A percentile compares a stretch with the other conserved stretches of the same genome.
These are phyloP conservation scores for Actinomortierella ambigua DNA, from an alignment of 371 early-diverging fungal genomes.

Conservation along the genomic window DNA sequence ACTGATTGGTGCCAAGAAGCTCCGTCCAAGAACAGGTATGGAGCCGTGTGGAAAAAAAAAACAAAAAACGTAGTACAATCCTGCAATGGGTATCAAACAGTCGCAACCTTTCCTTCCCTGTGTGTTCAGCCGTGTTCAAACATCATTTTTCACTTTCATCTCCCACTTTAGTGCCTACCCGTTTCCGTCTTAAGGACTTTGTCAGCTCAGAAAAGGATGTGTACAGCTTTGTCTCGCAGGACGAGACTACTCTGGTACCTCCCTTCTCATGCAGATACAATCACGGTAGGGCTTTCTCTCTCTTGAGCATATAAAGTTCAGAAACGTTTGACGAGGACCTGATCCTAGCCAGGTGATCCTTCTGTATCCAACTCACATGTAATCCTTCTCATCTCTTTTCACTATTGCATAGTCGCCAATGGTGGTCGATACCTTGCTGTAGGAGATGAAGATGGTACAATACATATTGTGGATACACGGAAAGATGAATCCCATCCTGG, in stretches of 20 bases:
- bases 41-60: neutral
- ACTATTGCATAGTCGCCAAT: constrained; percentile 20
- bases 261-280: constrained; percentile 44
- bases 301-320: neutral
- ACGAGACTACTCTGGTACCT: constrained; percentile 39
- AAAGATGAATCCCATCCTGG: constrained; percentile 27
- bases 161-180: constrained; percentile 15
- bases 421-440: constrained; percentile 38
- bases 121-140: neutral
- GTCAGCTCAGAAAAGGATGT: constrained; percentile 27
- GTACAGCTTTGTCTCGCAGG: constrained; percentile 36
- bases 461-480: constrained; percentile 38
- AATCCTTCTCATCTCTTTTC: neutral
- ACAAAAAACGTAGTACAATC: constrained; percentile 21
- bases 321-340: too few relatives aligned
- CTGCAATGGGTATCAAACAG: neutral
- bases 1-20: too few relatives aligned
- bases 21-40: too few relatives aligned
- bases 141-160: neutral
- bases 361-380: neutral
- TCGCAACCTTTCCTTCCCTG: too few relatives aligned
- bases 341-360: too few relatives aligned
- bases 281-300: constrained; percentile 10
- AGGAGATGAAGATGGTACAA: constrained; percentile 44
- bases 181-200: constrained; percentile 28